Evolutionary conservation across 129 eudicot genomes (phyloP), one percentile per base, ranked within the genome.

Genomic region (Flaveria sonorensis): DNA sequence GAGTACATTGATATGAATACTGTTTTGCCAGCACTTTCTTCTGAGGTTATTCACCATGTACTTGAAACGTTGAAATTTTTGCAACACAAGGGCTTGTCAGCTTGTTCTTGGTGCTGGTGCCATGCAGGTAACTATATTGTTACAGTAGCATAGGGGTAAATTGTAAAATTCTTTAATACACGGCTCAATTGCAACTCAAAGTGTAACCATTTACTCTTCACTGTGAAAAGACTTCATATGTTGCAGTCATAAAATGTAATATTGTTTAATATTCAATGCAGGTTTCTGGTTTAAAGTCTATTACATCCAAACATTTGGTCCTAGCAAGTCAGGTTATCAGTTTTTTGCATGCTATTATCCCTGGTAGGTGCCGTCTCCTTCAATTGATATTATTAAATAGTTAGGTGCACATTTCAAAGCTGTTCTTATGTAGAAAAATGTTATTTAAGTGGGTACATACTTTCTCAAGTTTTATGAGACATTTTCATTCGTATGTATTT

Each of bases 51-150:
- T 81, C 96, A 85, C 62, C 96, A 92, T 85, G 99, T 95, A 69
- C 94, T 92, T 77, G 99, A 91, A 76, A 82, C 91, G 85, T 89
- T 95, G 92, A 95, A 95, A 71, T 85, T 89, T 74, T 95, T 95
- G n/a, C 70, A 95, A 95, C 81, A 89, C 94, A 73, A 89, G 99
- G 75, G 65, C 97, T 24, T 87, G 90, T 64, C 97, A 95, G 55
- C 97, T 95, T 77, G 99, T 95, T 80, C 99, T 95, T 76, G 99
- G 99, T 63, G 99, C 97, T 57, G 92, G 91, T 81, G 99, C 99
- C 83, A 89, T 95, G 92, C 97, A 95, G 99, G 99, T 95, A 81
- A 18, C 8, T 73, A 51, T 7, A 26, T 70, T 9, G 8, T n/a
- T 52, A 28, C 71, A 30, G 71, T 24, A 28, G 55, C 72, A 48